Base-by-base conservation (phyloP, 2,329 filamentous ascomycete species). In the Cercospora zeina region DNA sequence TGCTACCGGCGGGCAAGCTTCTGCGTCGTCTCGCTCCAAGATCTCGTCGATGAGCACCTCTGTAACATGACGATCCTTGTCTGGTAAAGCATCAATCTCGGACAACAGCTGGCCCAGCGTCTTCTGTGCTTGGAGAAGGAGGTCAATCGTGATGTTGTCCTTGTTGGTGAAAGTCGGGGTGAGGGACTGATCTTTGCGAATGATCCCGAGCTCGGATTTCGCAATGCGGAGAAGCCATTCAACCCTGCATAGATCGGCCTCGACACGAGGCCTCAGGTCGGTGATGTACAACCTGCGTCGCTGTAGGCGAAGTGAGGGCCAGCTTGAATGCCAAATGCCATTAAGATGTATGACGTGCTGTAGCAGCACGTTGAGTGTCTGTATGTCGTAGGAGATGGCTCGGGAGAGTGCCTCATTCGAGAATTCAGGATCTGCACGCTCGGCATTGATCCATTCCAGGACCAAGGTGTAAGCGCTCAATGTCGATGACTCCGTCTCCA, bases 401-500 rank as follows among this genome's bases (percentile, higher is more conserved):
- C 51, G 57, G 30, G 37, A 58, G 34, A 63, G 54, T 5, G 51
- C 61, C n/a, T 63, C 53, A 45, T 57, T 63, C 6, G 61, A 54
- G 27, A 63, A 54, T 11, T 54, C 36, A 5, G 36, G 27, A 34
- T 34, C 24, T 21, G 36, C 36, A 34, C 9, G 11, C 11, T 54
- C 53, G 7, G 49, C 58, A n/a, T 60, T 49, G 24, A 60, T 47
- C 61, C 61, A 63, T 30, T 34, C 8, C 16, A 60, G 49, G 2
- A 63, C 61, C 19, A 63, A 47, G 24, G 31, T 36, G 55, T 63
- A 60, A 31, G 61, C 45, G 31, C 61, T 63, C 10, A 63, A 51
- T 5, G 57, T 63, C 11, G 49, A 50, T 16, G 24, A 34, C 5
- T 24, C 47, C 19, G 6, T 19, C 16, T 42, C 36, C 54, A 56